Base-by-base conservation (phyloP, 495 filamentous ascomycete species). In the Penicillium arizonense region DNA sequence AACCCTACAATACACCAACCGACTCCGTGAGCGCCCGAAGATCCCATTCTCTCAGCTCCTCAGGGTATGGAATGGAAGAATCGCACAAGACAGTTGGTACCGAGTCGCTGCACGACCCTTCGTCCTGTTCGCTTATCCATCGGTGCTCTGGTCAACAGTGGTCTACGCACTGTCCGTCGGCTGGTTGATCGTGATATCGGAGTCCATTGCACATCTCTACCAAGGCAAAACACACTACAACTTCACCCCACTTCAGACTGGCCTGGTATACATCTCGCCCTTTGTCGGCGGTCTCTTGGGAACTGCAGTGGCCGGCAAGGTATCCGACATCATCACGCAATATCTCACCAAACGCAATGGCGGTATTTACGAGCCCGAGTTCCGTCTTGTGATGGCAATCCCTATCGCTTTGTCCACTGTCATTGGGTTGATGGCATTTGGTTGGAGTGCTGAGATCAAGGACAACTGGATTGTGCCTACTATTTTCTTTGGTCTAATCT, bases 321-420 rank as follows among this genome's bases (percentile, higher is more conserved):
- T 96, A 14, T 91, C 88, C 2, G 94, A 98, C 59, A 68, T 91
- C 24, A 83, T 97, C 43, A 90, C 91, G 4, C 82, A 81, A 44
- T 84, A 67, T 13, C 89, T 98, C 85, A 82, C 87, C 6, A 78
- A 83, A 13, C 80, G 84, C n/a, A 98, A 98, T 58, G 89, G 86
- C 13, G 94, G 94, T 7, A 76, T 98, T 12, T 98, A 97, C 70
- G 94, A 97, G 70, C 93, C 93, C 2, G 93, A 98, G 71, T 97
- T 96, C 69, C 79, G 93, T 20, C 81, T 97, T 11, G 84, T 96
- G 46, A 97, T 98, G 93, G 90, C 85, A 3, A 72, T 87, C 24
- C 93, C 92, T 3, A 82, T 97, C 14, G 81, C 86, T 0, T 53
- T 97, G 41, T 81, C 84, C 12, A 97, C 93, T 0, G 83, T 84